phyloP scores from a whole-genome alignment of 2,329 filamentous ascomycete species.

The Torrubiella hemipterigena region DNA sequence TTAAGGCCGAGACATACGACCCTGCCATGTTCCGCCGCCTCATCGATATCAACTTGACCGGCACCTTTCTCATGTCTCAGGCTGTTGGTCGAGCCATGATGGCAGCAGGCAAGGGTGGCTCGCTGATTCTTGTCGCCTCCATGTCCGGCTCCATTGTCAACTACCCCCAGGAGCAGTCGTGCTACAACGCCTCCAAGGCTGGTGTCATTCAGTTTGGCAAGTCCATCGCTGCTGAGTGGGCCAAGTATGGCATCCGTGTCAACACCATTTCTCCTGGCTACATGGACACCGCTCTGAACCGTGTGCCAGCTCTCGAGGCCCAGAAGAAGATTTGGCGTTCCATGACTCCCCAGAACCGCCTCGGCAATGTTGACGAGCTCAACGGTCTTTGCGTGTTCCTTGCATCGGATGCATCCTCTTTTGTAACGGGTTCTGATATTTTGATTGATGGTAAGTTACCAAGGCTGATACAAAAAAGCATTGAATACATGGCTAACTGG shows the following conservation, averaged over 20 bases:
- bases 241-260: conserved; percentile 67
- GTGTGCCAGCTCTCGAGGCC: conserved; percentile 63
- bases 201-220: conserved; percentile 68
- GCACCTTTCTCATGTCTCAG: conserved; percentile 67
- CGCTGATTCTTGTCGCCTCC: conserved; percentile 64
- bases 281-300: conserved; percentile 77
- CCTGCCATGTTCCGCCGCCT: conserved; percentile 65
- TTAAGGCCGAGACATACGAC: conserved; percentile 69
- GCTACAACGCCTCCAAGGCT: conserved; percentile 78
- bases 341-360: conserved; percentile 59
- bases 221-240: conserved; percentile 76
- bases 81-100: conserved; percentile 65
- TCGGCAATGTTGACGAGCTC: conserved; percentile 63
- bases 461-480: too few relatives aligned
- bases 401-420: conserved; percentile 57
- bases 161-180: conserved; percentile 72
- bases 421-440: conserved; percentile 54
- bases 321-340: conserved; percentile 75
- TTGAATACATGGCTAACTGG: too few relatives aligned
- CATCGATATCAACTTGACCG: conserved; percentile 73
- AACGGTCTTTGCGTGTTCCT: conserved; percentile 70
- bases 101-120: conserved; percentile 55
- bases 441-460: background rate
- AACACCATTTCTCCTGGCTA: conserved; percentile 80
- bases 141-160: conserved; percentile 81